Conservation (phyloP, 345 rosid species). For the Lenwebbia sp. region DNA sequence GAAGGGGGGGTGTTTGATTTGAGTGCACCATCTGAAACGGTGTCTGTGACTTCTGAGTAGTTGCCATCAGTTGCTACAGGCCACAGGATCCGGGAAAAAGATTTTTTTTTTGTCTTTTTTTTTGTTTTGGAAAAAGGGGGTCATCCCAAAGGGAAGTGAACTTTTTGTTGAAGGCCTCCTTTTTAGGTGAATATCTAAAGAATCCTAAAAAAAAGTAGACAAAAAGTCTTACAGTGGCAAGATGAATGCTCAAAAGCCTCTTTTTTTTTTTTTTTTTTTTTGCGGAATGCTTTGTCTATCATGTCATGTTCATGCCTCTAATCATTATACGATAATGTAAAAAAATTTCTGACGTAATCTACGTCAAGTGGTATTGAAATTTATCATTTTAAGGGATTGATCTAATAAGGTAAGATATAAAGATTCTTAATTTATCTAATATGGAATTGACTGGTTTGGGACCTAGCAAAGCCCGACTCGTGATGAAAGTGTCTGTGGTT, state of each 20-base stretch:
- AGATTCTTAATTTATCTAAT: too few species aligned
- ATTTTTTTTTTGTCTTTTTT: neutral
- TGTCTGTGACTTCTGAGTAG: conserved; percentile 9
- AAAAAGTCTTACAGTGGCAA: neutral
- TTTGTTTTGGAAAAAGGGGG: neutral
- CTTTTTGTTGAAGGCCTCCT: neutral
- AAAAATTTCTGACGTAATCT: too few species aligned
- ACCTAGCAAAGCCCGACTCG: too few species aligned
- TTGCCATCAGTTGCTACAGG: conserved; percentile 1
- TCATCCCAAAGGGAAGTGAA: neutral
- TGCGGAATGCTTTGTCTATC: neutral
- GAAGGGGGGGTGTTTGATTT: neutral
- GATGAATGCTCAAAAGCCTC: neutral
- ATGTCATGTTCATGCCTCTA: neutral
- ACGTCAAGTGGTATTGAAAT: too few species aligned
- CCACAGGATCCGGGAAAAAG: conserved; percentile 2
- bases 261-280: neutral
- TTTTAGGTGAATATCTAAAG: neutral
- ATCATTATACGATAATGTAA: neutral
- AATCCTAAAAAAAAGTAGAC: neutral
- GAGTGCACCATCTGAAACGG: conserved; percentile 1
- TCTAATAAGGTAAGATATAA: too few species aligned
- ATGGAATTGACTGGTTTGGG: too few species aligned
- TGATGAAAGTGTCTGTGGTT: too few species aligned
- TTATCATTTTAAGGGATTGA: too few species aligned